A percentile compares a stretch with the other conserved stretches of the same genome.
Conservation (phyloP, 2,329 filamentous ascomycete genomes). For the Cadophora malorum region DNA sequence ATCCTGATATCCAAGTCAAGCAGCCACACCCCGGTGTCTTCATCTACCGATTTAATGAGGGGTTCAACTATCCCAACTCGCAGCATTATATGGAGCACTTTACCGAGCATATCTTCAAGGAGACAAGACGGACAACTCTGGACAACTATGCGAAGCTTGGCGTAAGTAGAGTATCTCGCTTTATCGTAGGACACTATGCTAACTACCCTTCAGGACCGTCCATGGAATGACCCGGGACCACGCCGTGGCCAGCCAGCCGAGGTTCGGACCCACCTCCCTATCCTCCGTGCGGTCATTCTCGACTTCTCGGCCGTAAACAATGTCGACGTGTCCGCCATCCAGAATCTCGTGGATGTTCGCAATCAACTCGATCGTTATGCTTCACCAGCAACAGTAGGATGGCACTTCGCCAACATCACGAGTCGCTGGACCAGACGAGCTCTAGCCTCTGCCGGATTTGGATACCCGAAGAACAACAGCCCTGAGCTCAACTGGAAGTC, state of each 20-base stretch:
- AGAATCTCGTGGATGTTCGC: slow-evolving; percentile 91
- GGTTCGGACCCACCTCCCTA: slow-evolving; percentile 62
- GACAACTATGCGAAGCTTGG: slow-evolving; percentile 68
- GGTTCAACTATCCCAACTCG: slow-evolving; percentile 97
- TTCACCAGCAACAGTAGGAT: slow-evolving; percentile 81
- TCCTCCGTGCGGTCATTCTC: slow-evolving; percentile 84
- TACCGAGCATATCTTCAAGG: slow-evolving; percentile 67
- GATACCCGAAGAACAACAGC: slow-evolving; percentile 66
- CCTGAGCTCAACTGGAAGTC: slow-evolving; percentile 76
- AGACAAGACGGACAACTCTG: slow-evolving; percentile 79
- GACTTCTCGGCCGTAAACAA: slow-evolving; percentile 95
- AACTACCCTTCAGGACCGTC: background rate
- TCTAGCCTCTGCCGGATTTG: slow-evolving; percentile 86
- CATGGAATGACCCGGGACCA: slow-evolving; percentile 80
- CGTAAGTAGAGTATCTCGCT: slow-evolving; percentile 61
- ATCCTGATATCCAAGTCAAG: slow-evolving; percentile 78
- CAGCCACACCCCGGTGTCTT: slow-evolving; percentile 91
- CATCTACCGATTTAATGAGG: slow-evolving; percentile 93
- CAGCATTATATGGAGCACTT: slow-evolving; percentile 86
- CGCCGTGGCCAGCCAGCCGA: slow-evolving; percentile 57
- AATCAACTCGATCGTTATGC: slow-evolving; percentile 91
- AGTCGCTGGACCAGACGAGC: slow-evolving; percentile 95
- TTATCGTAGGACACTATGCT: background rate
- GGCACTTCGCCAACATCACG: slow-evolving; percentile 92
- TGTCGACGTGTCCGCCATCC: slow-evolving; percentile 89